phyloP scores from a whole-genome alignment of 345 rosid genomes.

The Salix dunnii region DNA sequence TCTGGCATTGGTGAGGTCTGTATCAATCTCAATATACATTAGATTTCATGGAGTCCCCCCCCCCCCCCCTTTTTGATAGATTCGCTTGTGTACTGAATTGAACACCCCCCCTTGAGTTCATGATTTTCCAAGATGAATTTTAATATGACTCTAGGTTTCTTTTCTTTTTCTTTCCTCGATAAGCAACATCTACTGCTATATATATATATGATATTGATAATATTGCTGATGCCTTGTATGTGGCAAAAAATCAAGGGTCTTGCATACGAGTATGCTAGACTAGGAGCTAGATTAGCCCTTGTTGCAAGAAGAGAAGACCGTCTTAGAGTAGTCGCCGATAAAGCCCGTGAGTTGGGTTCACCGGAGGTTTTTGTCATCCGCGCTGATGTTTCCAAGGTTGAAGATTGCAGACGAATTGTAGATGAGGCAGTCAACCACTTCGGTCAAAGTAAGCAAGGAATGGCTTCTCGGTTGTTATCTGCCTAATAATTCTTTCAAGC shows the following conservation, averaged over 20 bases:
- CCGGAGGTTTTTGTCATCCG: conserved; percentile 18
- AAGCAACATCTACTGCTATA: no score
- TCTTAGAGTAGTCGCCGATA: conserved; percentile 4
- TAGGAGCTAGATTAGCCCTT: conserved; percentile 16
- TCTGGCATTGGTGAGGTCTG: conserved; percentile 65
- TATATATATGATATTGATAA: no score
- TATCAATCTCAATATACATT: no score
- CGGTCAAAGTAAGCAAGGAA: conserved; percentile 34
- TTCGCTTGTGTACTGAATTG: no score
- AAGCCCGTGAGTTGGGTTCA: conserved; percentile 12
- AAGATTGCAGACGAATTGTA: conserved; percentile 48
- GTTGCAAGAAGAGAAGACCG: conserved; percentile 14
- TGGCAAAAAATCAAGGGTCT: conserved; percentile 26
- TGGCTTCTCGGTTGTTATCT: no score
- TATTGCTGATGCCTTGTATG: neutral
- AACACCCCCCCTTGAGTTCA: no score
- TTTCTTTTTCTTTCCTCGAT: no score
- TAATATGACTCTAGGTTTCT: no score
- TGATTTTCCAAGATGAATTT: no score
- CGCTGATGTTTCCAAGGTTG: conserved; percentile 55
- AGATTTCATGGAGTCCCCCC: no score
- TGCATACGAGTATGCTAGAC: conserved; percentile 33
- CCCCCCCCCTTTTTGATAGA: no score
- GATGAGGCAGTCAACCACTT: conserved; percentile 40
- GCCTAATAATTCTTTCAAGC: no score